These are phyloP conservation scores for Chaetomium sp. DNA, from an alignment of 2,329 filamentous ascomycete genomes.

Conservation along the genomic window DNA sequence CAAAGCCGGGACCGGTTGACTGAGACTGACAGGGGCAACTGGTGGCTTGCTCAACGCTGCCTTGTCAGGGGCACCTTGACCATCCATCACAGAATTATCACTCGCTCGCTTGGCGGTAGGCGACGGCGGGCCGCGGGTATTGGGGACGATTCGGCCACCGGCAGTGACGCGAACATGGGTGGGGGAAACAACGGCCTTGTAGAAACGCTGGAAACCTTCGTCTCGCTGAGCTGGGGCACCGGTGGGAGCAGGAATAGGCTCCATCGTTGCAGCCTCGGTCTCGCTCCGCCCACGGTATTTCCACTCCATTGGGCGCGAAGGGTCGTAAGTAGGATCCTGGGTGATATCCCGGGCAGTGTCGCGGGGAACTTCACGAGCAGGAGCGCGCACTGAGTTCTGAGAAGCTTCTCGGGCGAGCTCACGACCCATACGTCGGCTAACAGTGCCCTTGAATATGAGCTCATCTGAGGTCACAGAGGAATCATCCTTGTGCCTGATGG, in stretches of 20 bases:
- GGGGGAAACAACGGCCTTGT: constrained; percentile 68
- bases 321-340: constrained; percentile 17
- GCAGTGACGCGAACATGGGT: constrained; percentile 69
- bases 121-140: constrained; percentile 57
- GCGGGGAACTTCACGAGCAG: constrained; percentile 15
- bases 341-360: constrained; percentile 11
- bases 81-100: constrained; percentile 41
- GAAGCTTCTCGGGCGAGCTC: constrained; percentile 23
- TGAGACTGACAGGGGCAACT: constrained; percentile 18
- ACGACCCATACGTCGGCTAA: constrained; percentile 32
- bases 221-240: constrained; percentile 58
- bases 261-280: constrained; percentile 46
- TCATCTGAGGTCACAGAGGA: constrained; percentile 43
- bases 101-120: constrained; percentile 55
- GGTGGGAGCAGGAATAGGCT: constrained; percentile 57
- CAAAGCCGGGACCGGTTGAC: constrained; percentile 33
- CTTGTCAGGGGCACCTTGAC: constrained; percentile 31
- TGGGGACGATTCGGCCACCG: constrained; percentile 67
- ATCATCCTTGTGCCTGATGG: constrained; percentile 38
- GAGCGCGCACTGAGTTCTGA: constrained; percentile 23
- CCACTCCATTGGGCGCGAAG: constrained; percentile 40
- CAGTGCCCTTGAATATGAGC: constrained; percentile 44
- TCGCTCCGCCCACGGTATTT: constrained; percentile 51
- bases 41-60: constrained; percentile 23
- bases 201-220: constrained; percentile 69